These are phyloP conservation scores for Chlamydomonas asymmetrica DNA, from an alignment of 139 green algal species.

Conservation along the genomic window DNA sequence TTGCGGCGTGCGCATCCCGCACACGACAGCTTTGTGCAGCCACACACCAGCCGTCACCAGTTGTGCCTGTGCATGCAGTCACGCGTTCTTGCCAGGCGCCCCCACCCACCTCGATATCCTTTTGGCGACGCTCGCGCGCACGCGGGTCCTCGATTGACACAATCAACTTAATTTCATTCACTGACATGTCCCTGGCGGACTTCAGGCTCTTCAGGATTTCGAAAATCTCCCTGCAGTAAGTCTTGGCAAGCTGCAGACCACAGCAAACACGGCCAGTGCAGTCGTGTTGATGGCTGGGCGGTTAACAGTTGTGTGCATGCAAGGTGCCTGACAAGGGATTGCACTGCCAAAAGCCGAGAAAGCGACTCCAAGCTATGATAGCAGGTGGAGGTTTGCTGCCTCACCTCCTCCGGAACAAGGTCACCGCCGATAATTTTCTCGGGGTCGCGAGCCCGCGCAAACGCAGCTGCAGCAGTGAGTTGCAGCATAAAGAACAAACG, in stretches of 20 bases:
- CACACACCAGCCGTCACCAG: not conserved
- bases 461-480: conserved; percentile 47
- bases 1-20: too few species aligned
- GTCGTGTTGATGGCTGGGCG: too few species aligned
- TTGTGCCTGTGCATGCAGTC: not conserved
- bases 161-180: conserved; percentile 83
- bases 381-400: too few species aligned
- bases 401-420: conserved; percentile 52
- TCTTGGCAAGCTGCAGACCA: conserved; percentile 61
- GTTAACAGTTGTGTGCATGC: too few species aligned
- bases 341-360: too few species aligned
- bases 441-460: conserved; percentile 46
- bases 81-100: not conserved
- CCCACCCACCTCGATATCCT: conserved; percentile 66
- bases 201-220: conserved; percentile 67
- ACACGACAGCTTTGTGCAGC: too few species aligned
- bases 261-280: too few species aligned
- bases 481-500: too few species aligned
- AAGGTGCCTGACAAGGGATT: too few species aligned
- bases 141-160: conserved; percentile 84
- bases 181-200: conserved; percentile 75
- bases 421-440: conserved; percentile 55
- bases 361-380: too few species aligned
- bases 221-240: conserved; percentile 73
- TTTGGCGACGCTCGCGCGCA: conserved; percentile 42